Evolutionary conservation across 2,329 filamentous ascomycete species (phyloP), one percentile per base, ranked within the genome.

Genomic region (Cercospora zeina): DNA sequence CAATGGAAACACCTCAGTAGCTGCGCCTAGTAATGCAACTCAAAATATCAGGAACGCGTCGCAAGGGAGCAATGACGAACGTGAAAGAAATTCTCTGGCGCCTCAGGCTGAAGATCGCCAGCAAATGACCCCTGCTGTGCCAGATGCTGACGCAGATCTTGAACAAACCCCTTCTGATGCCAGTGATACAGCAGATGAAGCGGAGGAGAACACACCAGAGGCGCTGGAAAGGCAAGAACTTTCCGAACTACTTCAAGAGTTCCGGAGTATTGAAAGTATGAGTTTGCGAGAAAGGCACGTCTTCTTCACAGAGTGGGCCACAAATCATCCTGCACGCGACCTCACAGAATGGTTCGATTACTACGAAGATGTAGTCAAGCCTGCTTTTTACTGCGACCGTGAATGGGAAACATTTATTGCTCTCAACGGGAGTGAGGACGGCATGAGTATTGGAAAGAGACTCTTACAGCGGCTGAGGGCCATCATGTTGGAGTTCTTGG

Each of bases 401-500:
- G 36, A 56, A 42, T 56, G 54, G 54, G 37, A 45, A 42, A 14
- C 3, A 16, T 37, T n/a, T 11, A 56, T 56, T 16, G 54, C 37
- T n/a, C 16, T 9, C 0, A 42, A 31, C 19, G 19, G 21, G 19
- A 8, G 9, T 4, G 6, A 24, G 8, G n/a, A n/a, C 2, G n/a
- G 36, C 1, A 10, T 8, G 9, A 51, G 3, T 19, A 51, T 51
- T 36, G 34, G 24, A 10, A 21, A 19, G 6, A 8, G 19, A 42
- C 34, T 33, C 13, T n/a, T 56, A 14, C 19, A 11, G 45, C 21
- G n/a, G 2, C n/a, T 16, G 19, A 56, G 54, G 24, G 4, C 8
- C 2, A 10, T 56, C n/a, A 56, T 56, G 54, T 14, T 56, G 11
- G 21, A 56, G 11, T 14, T 33, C 19, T 24, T 56, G n/a, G 33